phyloP scores from a whole-genome alignment of 768 basidiomycete genomes.

The Hebeloma cylindrosporum region DNA sequence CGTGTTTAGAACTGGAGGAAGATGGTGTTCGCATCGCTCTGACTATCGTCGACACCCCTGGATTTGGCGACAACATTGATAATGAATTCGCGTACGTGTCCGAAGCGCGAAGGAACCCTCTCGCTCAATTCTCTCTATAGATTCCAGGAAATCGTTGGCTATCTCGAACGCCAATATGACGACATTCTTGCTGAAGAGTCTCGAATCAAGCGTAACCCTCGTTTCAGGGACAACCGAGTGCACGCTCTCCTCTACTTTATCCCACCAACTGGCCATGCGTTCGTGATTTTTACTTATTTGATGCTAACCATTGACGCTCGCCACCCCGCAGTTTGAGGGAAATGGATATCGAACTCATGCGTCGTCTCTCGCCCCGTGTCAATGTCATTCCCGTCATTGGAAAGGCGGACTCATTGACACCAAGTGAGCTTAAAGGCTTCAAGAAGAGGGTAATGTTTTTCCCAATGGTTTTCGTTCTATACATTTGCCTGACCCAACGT shows the following conservation, averaged over 20 bases:
- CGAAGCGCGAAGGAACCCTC: background rate
- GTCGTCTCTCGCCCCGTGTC: constrained; percentile 93
- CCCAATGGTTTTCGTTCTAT: background rate
- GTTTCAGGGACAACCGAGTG: constrained; percentile 97
- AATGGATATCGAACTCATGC: constrained; percentile 99
- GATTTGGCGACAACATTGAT: constrained; percentile 98
- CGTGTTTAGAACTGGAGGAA: constrained; percentile 83
- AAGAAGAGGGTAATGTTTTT: constrained; percentile 76
- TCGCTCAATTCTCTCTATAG: constrained; percentile 38
- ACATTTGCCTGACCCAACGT: constrained; percentile 3
- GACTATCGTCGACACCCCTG: constrained; percentile 98
- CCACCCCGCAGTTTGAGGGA: constrained; percentile 68
- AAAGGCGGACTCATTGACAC: constrained; percentile 94
- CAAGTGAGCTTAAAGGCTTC: constrained; percentile 90
- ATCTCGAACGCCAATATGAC: constrained; percentile 98
- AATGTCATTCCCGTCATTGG: constrained; percentile 99
- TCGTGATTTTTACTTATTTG: constrained; percentile 34
- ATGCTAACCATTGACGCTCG: constrained; percentile 2
- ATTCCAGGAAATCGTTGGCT: constrained; percentile 94
- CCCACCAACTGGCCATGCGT: constrained; percentile 97
- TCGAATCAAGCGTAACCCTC: constrained; percentile 98
- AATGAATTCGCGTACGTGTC: constrained; percentile 90
- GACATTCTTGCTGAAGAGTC: constrained; percentile 98
- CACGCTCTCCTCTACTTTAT: constrained; percentile 98
- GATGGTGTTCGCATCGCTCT: constrained; percentile 97